Base-by-base conservation (phyloP, 2,329 filamentous ascomycete genomes). In the Akanthomyces muscarius region DNA sequence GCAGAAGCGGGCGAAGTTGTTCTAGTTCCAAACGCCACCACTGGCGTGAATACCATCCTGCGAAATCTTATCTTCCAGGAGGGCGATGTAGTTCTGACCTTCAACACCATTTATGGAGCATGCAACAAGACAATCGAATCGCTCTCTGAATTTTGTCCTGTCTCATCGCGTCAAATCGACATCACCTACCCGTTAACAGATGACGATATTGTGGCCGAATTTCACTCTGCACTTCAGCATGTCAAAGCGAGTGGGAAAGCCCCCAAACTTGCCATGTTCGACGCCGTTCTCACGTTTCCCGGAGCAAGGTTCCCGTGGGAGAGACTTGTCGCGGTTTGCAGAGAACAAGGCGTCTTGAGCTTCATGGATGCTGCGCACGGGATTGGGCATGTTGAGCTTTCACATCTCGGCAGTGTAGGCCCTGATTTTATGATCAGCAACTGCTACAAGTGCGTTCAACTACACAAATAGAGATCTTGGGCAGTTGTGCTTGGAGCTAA, bases 391-490 rank as follows among this genome's bases (percentile, higher is more conserved):
- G 80, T 92, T n/a, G 80, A 84, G 4, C 72, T 92, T 5, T 81
- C 67, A 13, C 69, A 90, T 71, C 74, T 92, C 38, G 72, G 72
- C 1, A 70, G 71, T 16, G 73, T 91, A 23, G 78, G 85, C 45
- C 84, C 89, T 0, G 89, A 93, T 73, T 92, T 92, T 75, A 86
- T 91, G 68, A 82, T 89, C 44, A 86, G 78, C 63, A 93, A 92
- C 70, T 86, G 83, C 66, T 87, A 91, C 75, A 91, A 91, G 71
- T 28, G 28, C 28, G 28, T 28, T 28, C 28, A 6, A 28, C 28
- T 6, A 28, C 28, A 28, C 28, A 6, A 28, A 28, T 28, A 28
- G 28, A 28, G 28, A 28, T 6, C 28, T 28, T 28, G 28, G 28
- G 28, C 28, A 28, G 28, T 6, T 28, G 28, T 28, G 6, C 28